Percentiles rank a stretch among this genome's conserved stretches.
Evolutionary conservation across 495 filamentous ascomycete genomes (phyloP).

Genomic region (Aspergillus nanangensis): DNA sequence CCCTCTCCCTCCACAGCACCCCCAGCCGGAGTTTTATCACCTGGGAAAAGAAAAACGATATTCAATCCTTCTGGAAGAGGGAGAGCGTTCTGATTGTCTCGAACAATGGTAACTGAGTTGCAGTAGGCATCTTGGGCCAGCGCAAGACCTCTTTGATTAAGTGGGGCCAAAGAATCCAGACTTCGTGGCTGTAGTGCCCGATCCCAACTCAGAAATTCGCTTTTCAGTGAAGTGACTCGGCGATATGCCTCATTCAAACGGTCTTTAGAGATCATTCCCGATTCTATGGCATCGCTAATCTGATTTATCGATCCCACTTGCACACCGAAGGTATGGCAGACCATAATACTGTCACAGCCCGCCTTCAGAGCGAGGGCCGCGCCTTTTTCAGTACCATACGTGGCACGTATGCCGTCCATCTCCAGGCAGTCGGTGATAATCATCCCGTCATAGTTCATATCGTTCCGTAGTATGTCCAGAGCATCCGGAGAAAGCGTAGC

Average conservation of each 20-base stretch:
- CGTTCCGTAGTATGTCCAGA: constrained; percentile 34
- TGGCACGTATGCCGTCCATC: constrained; percentile 45
- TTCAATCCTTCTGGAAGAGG: constrained; percentile 29
- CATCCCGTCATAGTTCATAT: constrained; percentile 39
- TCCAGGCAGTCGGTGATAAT: constrained; percentile 38
- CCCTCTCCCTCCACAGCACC: constrained; percentile 46
- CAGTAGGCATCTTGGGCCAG: constrained; percentile 35
- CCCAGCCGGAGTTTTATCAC: constrained; percentile 31
- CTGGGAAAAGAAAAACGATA: constrained; percentile 41
- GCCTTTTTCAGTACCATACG: constrained; percentile 42
- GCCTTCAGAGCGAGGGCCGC: constrained; percentile 42
- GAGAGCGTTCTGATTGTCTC: constrained; percentile 23
- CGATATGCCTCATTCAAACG: constrained; percentile 33
- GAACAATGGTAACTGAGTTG: constrained; percentile 39
- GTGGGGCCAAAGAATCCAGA: constrained; percentile 10
- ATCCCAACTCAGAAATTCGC: constrained; percentile 28
- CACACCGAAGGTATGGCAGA: constrained; percentile 45
- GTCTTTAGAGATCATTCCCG: constrained; percentile 25
- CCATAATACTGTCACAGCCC: constrained; percentile 47
- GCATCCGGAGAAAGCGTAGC: constrained; percentile 34
- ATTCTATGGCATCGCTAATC: constrained; percentile 35
- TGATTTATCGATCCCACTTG: constrained; percentile 40
- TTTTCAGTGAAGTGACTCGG: constrained; percentile 34
- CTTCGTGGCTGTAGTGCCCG: constrained; percentile 14
- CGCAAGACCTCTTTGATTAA: constrained; percentile 18